A percentile compares a stretch with the other conserved stretches of the same genome.
Evolutionary conservation across 163 green algal genomes (phyloP).

Genomic region (Chlorella variabilis): DNA sequence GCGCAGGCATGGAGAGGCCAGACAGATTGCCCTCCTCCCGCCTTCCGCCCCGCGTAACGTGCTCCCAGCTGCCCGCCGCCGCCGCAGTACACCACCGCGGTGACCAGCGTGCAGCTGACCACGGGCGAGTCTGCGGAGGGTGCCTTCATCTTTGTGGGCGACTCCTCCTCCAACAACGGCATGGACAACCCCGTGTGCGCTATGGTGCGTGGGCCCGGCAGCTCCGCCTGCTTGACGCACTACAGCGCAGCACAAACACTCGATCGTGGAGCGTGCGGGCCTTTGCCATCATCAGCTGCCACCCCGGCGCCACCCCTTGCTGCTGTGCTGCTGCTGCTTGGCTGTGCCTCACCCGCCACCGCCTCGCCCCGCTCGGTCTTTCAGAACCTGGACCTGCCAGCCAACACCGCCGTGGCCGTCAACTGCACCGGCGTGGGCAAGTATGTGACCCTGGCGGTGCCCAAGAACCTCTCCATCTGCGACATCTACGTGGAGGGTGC

Average conservation of each 20-base stretch:
- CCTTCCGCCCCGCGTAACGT: too few species aligned
- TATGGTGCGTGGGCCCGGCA: background rate
- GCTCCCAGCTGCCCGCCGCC: too few species aligned
- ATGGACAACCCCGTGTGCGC: conserved; percentile 31
- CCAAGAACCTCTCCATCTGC: conserved; percentile 20
- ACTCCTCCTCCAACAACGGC: conserved; percentile 34
- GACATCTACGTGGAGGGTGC: conserved; percentile 28
- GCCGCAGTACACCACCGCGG: background rate
- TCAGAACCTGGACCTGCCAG: conserved; percentile 18
- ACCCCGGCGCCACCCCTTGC: too few species aligned
- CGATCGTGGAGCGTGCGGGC: too few species aligned
- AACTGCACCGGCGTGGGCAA: conserved; percentile 7
- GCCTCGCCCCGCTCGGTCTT: background rate
- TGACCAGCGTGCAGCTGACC: conserved; percentile 32
- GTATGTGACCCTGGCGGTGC: conserved; percentile 17
- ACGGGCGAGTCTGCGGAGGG: background rate
- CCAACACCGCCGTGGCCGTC: background rate
- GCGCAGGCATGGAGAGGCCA: too few species aligned
- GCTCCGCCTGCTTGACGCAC: background rate
- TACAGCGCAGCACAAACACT: too few species aligned
- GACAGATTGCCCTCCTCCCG: too few species aligned
- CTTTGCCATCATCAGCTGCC: too few species aligned
- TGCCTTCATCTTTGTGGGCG: conserved; percentile 34
- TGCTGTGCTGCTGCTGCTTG: background rate
- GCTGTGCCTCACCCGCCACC: background rate